Evolutionary conservation across 1,139 yeast genomes (phyloP).

Genomic region (Debaryomycetaceae sp.): DNA sequence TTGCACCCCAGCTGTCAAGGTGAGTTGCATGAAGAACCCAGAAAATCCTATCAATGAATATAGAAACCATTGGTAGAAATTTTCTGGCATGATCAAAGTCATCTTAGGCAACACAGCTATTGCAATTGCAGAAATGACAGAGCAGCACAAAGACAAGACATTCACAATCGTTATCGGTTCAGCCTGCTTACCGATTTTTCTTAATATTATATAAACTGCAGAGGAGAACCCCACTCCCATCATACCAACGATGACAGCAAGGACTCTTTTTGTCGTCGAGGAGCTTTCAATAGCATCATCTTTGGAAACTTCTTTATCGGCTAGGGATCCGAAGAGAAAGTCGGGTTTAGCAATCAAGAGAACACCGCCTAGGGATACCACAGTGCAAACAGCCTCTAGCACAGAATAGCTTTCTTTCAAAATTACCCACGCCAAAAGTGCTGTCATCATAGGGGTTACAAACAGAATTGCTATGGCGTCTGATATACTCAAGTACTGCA

Average conservation of each 20-base stretch:
- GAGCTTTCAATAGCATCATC: slow-evolving; percentile 38
- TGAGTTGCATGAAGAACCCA: slow-evolving; percentile 80
- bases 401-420: slow-evolving; percentile 66
- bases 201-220: slow-evolving; percentile 64
- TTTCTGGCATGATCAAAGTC: slow-evolving; percentile 58
- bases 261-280: slow-evolving; percentile 36
- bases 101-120: slow-evolving; percentile 58
- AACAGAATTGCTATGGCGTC: slow-evolving; percentile 78
- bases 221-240: slow-evolving; percentile 72
- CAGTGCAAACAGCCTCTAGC: slow-evolving; percentile 66
- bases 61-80: slow-evolving; percentile 60
- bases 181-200: slow-evolving; percentile 73
- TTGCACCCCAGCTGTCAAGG: slow-evolving; percentile 80
- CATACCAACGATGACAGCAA: slow-evolving; percentile 65
- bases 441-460: slow-evolving; percentile 73
- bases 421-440: slow-evolving; percentile 66
- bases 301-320: slow-evolving; percentile 25
- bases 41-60: slow-evolving; percentile 63
- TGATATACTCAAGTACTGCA: slow-evolving; percentile 71
- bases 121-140: slow-evolving; percentile 53
- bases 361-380: slow-evolving; percentile 72
- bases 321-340: slow-evolving; percentile 56
- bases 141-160: slow-evolving; percentile 64
- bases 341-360: slow-evolving; percentile 77
- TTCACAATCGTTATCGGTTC: slow-evolving; percentile 80